Evolutionary conservation across 768 basidiomycete species (phyloP).

Genomic region (Mycena belliarum): DNA sequence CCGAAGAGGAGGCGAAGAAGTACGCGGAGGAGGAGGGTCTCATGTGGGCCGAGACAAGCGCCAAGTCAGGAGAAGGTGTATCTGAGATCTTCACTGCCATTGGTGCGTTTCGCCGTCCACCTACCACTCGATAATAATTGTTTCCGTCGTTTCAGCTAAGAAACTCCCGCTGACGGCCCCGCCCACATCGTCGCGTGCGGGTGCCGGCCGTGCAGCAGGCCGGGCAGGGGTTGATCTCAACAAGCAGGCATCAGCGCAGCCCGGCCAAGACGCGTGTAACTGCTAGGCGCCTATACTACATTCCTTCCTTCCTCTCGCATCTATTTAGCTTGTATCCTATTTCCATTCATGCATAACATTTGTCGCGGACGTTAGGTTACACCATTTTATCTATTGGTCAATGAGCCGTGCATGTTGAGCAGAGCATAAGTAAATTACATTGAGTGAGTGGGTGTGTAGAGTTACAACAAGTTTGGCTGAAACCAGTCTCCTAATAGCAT

Average conservation of each 20-base stretch:
- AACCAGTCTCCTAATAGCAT: not conserved
- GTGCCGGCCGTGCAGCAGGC: slow-evolving; percentile 50
- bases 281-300: slow-evolving; percentile 48
- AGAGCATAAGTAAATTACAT: not conserved
- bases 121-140: slow-evolving; percentile 7
- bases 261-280: slow-evolving; percentile 71
- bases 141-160: slow-evolving; percentile 61
- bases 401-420: too few relatives aligned
- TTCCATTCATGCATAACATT: slow-evolving; percentile 25
- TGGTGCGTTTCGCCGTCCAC: slow-evolving; percentile 47
- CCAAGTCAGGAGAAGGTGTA: slow-evolving; percentile 87
- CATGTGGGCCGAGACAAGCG: slow-evolving; percentile 91
- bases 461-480: slow-evolving; percentile 6
- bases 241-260: slow-evolving; percentile 53
- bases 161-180: slow-evolving; percentile 84
- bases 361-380: slow-evolving; percentile 43
- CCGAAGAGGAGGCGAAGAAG: slow-evolving; percentile 87
- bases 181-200: slow-evolving; percentile 58
- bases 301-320: slow-evolving; percentile 26
- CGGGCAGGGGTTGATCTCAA: slow-evolving; percentile 77
- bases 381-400: slow-evolving; percentile 30
- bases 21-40: slow-evolving; percentile 91
- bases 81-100: slow-evolving; percentile 84
- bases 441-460: not conserved
- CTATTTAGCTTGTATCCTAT: slow-evolving; percentile 35